Conservation (phyloP, 23 red algal species). For the Gracilariopsis chorda region DNA sequence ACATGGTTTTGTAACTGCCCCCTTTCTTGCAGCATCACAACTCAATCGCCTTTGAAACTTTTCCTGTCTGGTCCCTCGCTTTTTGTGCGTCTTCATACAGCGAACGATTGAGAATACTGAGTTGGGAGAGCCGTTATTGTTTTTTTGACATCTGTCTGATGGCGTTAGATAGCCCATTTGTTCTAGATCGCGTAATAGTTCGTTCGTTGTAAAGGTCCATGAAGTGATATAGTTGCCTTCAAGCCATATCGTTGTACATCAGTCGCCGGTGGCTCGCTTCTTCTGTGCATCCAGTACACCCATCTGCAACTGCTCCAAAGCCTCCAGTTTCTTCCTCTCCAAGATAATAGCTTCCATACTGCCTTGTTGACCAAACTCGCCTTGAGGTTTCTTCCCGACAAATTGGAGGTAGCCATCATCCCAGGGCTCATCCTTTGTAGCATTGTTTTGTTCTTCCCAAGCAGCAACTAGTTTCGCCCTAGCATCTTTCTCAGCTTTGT, state of each 20-base stretch:
- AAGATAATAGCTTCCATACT: slow-evolving; percentile 7
- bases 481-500: slow-evolving; percentile 13
- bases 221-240: no score
- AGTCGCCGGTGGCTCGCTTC: not conserved
- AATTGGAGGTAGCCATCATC: slow-evolving; percentile 49
- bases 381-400: slow-evolving; percentile 28
- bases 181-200: no score
- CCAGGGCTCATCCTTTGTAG: slow-evolving; percentile 20
- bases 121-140: no score
- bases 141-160: no score
- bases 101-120: no score
- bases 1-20: not conserved
- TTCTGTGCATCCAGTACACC: not conserved
- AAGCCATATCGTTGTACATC: no score
- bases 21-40: not conserved
- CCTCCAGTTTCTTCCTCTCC: slow-evolving; percentile 51
- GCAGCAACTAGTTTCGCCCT: not conserved
- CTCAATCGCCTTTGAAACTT: not conserved
- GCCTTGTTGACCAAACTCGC: not conserved
- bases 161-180: no score
- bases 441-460: slow-evolving; percentile 10
- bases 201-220: no score
- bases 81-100: not conserved
- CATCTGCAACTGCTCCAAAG: slow-evolving; percentile 36
- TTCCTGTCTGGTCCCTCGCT: not conserved